These are phyloP conservation scores for Aspergillus thermomutatus DNA, from an alignment of 2,329 filamentous ascomycete genomes.

Conservation along the genomic window DNA sequence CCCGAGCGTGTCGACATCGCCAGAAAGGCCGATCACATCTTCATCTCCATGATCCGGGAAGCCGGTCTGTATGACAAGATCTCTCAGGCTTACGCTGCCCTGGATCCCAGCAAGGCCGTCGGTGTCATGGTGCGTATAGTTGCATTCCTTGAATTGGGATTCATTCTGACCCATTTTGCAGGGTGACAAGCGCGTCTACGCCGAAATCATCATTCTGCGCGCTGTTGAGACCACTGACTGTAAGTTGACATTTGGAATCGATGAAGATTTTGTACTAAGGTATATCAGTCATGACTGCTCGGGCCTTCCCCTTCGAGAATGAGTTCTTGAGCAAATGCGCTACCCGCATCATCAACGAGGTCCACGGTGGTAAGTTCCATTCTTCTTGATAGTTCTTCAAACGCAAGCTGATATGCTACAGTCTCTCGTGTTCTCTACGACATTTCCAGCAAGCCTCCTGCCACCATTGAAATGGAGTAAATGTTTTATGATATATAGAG, in stretches of 20 bases:
- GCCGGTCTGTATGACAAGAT: constrained; percentile 55
- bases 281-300: constrained; percentile 63
- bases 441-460: constrained; percentile 65
- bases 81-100: constrained; percentile 66
- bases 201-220: constrained; percentile 59
- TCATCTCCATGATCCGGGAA: constrained; percentile 44
- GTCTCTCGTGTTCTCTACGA: constrained; percentile 25
- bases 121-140: constrained; percentile 56
- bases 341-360: constrained; percentile 70
- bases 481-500: neutral
- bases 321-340: constrained; percentile 64
- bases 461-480: constrained; percentile 73
- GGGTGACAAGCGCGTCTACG: constrained; percentile 67
- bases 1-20: constrained; percentile 74
- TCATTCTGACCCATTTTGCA: constrained; percentile 18
- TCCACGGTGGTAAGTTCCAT: constrained; percentile 59
- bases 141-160: constrained; percentile 56
- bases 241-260: neutral
- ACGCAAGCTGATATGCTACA: neutral
- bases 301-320: constrained; percentile 64
- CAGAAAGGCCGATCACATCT: constrained; percentile 44
- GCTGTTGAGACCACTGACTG: constrained; percentile 62
- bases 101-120: constrained; percentile 63
- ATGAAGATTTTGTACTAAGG: neutral
- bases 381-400: constrained; percentile 8